Base-by-base conservation (phyloP, 768 basidiomycete genomes). In the Boletus huronensis region DNA sequence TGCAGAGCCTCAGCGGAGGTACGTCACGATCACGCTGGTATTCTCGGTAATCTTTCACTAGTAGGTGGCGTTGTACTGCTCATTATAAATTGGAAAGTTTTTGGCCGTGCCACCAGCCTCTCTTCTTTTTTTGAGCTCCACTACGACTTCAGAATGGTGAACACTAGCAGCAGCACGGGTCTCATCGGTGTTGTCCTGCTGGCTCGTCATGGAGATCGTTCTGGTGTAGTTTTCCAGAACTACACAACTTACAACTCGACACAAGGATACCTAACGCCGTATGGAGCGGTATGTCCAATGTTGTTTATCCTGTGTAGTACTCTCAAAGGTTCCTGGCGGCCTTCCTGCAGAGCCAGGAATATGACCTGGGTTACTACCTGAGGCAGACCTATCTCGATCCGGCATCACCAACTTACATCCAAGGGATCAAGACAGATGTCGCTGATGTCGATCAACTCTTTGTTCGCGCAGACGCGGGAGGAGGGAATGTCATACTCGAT, bases 401-500 rank as follows among this genome's bases (percentile, higher is more conserved):
- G 50, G 70, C 70, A 19, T 88, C 87, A 23, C 67, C 83, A 11
- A 84, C 83, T 41, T 85, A 81, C 70, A 85, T 91, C 58, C 77
- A 80, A 58, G 83, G 81, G 49, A 82, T 90, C 67, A 74, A 80
- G 59, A 74, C 79, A 34, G 81, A 88, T 64, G 72, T 90, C 51
- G 87, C 81, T 29, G 77, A 88, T 73, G 80, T 86, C 60, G 78
- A 75, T 59, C 81, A 90, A 70, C 77, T 93, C 55, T 83, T 81
- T 59, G 80, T 88, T 51, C 84, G 84, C 57, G 88, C 88, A 63
- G 91, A 93, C 71, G 83, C 84, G 45, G 90, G 90, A 42, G 84
- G 84, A 70, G 90, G 90, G 48, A 79, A 83, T 19, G 84, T 86
- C 45, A 88, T 90, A 58, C 87, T 89, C 71, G 88, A 93, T 77